Evolutionary conservation across 331 rosid species (phyloP).

Genomic region (Quercus phellos): DNA sequence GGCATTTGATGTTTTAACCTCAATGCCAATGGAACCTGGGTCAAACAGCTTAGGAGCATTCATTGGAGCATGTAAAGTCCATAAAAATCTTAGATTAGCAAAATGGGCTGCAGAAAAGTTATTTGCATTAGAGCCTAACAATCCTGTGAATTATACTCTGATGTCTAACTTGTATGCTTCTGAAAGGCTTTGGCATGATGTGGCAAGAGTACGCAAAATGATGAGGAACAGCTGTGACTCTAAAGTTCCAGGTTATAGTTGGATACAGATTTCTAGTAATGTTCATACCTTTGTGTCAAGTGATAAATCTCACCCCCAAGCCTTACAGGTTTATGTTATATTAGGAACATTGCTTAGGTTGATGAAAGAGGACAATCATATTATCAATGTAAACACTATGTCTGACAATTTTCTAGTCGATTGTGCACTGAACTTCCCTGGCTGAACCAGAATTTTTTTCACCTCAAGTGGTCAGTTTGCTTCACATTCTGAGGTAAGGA

Average conservation of each 20-base stretch:
- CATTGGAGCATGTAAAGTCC: conserved; percentile 63
- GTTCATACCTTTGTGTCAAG: conserved; percentile 49
- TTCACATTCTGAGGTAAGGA: neutral
- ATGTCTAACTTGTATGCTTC: conserved; percentile 65
- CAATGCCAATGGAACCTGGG: conserved; percentile 43
- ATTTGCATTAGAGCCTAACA: conserved; percentile 44
- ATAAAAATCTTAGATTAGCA: conserved; percentile 46
- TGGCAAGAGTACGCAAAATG: conserved; percentile 44
- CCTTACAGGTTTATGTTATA: conserved; percentile 31
- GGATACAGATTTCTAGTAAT: conserved; percentile 54
- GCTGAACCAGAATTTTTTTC: neutral
- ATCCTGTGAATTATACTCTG: conserved; percentile 45
- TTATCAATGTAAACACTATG: neutral
- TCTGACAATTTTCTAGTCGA: neutral
- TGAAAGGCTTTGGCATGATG: conserved; percentile 58
- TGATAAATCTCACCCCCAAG: conserved; percentile 44
- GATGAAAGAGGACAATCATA: conserved; percentile 34
- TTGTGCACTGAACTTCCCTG: neutral
- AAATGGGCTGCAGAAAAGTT: conserved; percentile 64
- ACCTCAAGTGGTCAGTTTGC: neutral
- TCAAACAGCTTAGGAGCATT: conserved; percentile 56
- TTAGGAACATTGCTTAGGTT: conserved; percentile 35
- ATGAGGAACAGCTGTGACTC: conserved; percentile 34
- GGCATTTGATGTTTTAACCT: conserved; percentile 52
- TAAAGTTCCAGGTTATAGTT: conserved; percentile 60